Evolutionary conservation across 1,139 yeast genomes (phyloP).

Genomic region (Zygotorulaspora mrakii): DNA sequence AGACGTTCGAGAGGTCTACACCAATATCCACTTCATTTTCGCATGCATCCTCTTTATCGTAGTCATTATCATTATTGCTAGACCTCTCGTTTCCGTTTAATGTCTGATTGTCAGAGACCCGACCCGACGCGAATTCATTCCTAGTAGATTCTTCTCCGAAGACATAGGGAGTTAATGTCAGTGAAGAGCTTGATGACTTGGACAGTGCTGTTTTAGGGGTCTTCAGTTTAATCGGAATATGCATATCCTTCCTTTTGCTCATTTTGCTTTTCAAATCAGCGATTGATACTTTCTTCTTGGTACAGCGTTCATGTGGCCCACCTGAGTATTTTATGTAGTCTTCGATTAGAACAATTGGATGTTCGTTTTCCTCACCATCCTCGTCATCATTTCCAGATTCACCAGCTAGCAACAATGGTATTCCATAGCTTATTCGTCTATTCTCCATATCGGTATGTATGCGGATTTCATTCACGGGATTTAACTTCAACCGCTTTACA

Average conservation of each 20-base stretch:
- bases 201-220: conserved; percentile 3
- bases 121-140: conserved; percentile 3
- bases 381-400: conserved; percentile 1
- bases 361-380: conserved; percentile 14
- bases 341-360: conserved; percentile 31
- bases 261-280: conserved; percentile 29
- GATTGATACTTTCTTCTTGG: conserved; percentile 29
- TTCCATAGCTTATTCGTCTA: conserved; percentile 26
- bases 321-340: conserved; percentile 28
- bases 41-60: background rate
- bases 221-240: conserved; percentile 27
- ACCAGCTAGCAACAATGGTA: conserved; percentile 5
- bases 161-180: conserved; percentile 12
- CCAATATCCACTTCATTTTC: background rate
- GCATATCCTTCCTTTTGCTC: conserved; percentile 20
- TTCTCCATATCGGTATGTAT: conserved; percentile 24
- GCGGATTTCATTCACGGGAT: conserved; percentile 23
- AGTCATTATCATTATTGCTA: conserved; percentile 2
- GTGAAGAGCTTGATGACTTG: conserved; percentile 12
- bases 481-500: conserved; percentile 14
- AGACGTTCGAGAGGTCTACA: conserved; percentile 2
- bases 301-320: conserved; percentile 5
- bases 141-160: conserved; percentile 7
- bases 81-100: background rate
- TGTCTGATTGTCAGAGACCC: conserved; percentile 7